Base-by-base conservation (phyloP, 176 grass and related monocot species). In the Aechmea fasciata region DNA sequence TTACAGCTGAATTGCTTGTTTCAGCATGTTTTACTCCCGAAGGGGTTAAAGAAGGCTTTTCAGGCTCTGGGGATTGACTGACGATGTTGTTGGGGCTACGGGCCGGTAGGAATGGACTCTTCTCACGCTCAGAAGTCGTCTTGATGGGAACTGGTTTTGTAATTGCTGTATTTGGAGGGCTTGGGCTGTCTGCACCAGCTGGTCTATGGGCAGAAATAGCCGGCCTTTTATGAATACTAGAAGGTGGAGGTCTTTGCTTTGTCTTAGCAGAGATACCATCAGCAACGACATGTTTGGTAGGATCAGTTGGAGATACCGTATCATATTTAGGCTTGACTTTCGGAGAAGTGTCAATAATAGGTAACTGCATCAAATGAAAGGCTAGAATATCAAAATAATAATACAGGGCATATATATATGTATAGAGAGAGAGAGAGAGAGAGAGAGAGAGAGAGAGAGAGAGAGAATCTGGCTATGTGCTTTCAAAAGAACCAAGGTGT, bases 261-360 rank as follows among this genome's bases (percentile, higher is more conserved):
- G 51, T 69, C 68, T 90, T 93, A 26, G 29, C 47, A 66, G 67
- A 63, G 33, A 57, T 57, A 74, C 54, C 57, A 75, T 81, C 51
- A 64, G 83, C 84, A 48, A 53, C 49, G 28, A 66, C 69, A 67
- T 86, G 75, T 72, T 88, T 90, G 66, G 48, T 64, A 53, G 63
- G 70, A 72, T 80, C 82, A 25, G 71, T 52, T 47, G 77, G 78
- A 72, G 83, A 75, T 17, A 13, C 48, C 65, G 80, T 73, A 77
- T 82, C 82, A 11, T 20, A 29, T 85, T 59, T 87, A 49, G 13
- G 57, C 66, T 82, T 88, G 24, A 67, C 28, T 28, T 84, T 94
- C 1, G 78, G 70, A 59, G 90, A 84, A 77, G 84, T 82, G 64
- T 99, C 87, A 72, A 84, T 28, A 62, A 90, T 85, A 57, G 90